A percentile compares a stretch with the other conserved stretches of the same genome.
phyloP scores from a whole-genome alignment of 331 rosid genomes.

The Quercus tomentella region DNA sequence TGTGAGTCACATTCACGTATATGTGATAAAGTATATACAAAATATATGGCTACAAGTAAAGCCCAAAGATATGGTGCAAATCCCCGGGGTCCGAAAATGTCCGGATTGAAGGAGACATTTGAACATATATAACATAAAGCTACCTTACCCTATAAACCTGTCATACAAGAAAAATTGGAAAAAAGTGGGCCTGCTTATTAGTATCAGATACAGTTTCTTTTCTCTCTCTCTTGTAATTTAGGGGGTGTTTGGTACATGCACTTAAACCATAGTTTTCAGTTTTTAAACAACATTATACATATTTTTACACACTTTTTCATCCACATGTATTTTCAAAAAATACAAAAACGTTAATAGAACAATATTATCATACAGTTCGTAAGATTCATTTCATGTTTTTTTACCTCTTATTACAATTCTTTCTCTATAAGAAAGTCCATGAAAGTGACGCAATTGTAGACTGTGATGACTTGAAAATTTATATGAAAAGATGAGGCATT shows the following conservation, averaged over 20 bases:
- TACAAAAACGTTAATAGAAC: no score
- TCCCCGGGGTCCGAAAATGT: conserved; percentile 18
- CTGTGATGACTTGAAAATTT: neutral
- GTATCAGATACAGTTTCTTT: no score
- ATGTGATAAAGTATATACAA: neutral
- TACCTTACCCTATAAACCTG: neutral
- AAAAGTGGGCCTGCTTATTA: neutral
- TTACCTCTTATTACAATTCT: neutral
- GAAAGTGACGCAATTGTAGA: conserved; percentile 10
- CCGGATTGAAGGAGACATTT: conserved; percentile 24
- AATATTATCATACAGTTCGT: no score
- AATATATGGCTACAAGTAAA: neutral
- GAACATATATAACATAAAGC: conserved; percentile 4
- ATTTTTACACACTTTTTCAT: no score
- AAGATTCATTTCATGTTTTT: neutral
- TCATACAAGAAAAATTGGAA: neutral
- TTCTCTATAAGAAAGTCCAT: conserved; percentile 8
- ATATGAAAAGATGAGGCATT: neutral
- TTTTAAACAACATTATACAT: no score
- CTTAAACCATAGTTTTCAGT: no score
- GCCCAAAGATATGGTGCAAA: conserved; percentile 7
- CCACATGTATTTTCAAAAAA: no score
- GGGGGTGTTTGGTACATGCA: no score
- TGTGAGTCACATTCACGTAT: neutral
- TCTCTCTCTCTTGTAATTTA: neutral